phyloP scores from a whole-genome alignment of 257 asterid species.

The Echium plantagineum region DNA sequence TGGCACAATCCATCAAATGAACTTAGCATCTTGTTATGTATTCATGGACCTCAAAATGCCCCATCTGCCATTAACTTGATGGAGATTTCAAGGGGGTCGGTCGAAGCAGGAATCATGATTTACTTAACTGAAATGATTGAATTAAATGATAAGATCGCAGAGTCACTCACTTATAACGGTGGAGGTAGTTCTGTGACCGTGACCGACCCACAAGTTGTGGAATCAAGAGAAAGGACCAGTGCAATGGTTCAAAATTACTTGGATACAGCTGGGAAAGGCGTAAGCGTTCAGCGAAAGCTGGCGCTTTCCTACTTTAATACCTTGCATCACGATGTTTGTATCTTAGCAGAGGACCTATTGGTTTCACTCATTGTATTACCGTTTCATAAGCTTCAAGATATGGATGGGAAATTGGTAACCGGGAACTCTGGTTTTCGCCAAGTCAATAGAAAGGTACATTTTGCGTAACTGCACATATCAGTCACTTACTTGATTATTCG shows the following conservation, averaged over 20 bases:
- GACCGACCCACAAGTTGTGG: conserved; percentile 50
- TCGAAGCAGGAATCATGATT: conserved; percentile 61
- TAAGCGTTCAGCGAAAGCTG: conserved; percentile 40
- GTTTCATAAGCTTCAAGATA: conserved; percentile 66
- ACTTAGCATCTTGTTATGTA: conserved; percentile 52
- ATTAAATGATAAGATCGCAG: conserved; percentile 61
- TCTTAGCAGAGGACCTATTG: conserved; percentile 62
- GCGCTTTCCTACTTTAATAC: conserved; percentile 59
- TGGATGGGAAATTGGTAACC: conserved; percentile 51
- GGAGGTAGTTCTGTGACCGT: conserved; percentile 44
- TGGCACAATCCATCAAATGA: conserved; percentile 51
- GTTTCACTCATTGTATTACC: conserved; percentile 64
- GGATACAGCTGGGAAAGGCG: conserved; percentile 44
- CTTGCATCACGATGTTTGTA: conserved; percentile 80
- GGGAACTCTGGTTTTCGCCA: conserved; percentile 74
- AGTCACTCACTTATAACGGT: conserved; percentile 42
- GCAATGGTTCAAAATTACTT: conserved; percentile 25
- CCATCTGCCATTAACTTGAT: conserved; percentile 50
- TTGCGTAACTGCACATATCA: too few relatives aligned
- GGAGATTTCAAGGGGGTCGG: conserved; percentile 56
- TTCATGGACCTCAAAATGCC: conserved; percentile 40
- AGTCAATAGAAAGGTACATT: conserved; percentile 64
- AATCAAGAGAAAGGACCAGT: conserved; percentile 50
- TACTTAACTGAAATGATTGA: conserved; percentile 74
- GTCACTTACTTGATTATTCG: too few relatives aligned